Conservation (phyloP, 1,284 basidiomycete genomes). For the Malassezia sp. region DNA sequence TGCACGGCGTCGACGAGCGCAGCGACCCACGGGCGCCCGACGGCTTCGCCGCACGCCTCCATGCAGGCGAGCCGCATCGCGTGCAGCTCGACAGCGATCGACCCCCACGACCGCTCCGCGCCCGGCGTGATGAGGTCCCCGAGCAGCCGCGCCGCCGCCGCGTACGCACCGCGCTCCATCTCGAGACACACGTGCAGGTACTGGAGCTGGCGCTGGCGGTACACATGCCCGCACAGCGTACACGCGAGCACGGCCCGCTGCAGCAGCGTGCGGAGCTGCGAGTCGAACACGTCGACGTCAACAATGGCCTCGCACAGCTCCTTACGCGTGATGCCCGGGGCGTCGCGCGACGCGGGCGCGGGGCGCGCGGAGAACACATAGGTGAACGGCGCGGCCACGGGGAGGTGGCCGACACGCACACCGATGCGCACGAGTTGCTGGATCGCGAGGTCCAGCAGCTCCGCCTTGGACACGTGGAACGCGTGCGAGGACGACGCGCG, state of each 20-base stretch:
- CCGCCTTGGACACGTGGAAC: constrained; percentile 55
- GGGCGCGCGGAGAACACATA: constrained; percentile 7
- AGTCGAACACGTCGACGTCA: constrained; percentile 12
- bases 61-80: constrained; percentile 4
- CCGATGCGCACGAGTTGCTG: constrained; percentile 70
- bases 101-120: neutral
- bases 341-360: constrained; percentile 11
- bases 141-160: neutral
- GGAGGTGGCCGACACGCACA: constrained; percentile 60
- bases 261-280: constrained; percentile 9
- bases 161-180: constrained; percentile 1
- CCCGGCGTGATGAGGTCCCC: neutral
- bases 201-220: constrained; percentile 1
- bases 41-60: neutral
- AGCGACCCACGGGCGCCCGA: neutral
- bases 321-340: constrained; percentile 13
- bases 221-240: constrained; percentile 1
- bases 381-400: constrained; percentile 56
- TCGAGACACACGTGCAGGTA: constrained; percentile 5
- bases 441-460: constrained; percentile 68
- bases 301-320: constrained; percentile 12
- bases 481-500: constrained; percentile 18
- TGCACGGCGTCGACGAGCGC: constrained; percentile 4
- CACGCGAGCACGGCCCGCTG: constrained; percentile 5
- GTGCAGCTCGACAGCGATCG: neutral